A percentile compares a stretch with the other conserved stretches of the same genome.
Evolutionary conservation across 1,139 yeast species (phyloP).

Genomic region (Candida tunisiensis): DNA sequence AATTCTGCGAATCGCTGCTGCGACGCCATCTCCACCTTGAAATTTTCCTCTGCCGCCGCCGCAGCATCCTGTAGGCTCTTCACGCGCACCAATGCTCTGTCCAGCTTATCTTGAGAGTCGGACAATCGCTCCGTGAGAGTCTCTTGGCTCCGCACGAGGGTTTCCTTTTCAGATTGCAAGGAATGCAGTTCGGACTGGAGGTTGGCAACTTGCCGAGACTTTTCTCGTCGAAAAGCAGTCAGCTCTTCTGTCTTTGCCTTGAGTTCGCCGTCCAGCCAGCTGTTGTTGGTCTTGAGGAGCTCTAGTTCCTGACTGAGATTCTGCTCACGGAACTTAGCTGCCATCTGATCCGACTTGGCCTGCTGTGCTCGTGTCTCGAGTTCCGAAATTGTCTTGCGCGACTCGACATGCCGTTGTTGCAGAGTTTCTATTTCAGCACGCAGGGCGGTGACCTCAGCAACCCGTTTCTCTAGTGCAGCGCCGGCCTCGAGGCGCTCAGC

Average conservation of each 20-base stretch:
- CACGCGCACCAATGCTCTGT: constrained; percentile 23
- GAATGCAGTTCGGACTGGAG: constrained; percentile 21
- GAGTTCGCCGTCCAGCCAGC: constrained; percentile 23
- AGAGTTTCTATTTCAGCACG: constrained; percentile 36
- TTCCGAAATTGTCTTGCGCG: constrained; percentile 24
- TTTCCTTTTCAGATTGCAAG: constrained; percentile 19
- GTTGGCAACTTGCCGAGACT: constrained; percentile 12
- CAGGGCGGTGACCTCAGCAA: constrained; percentile 31
- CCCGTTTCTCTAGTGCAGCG: constrained; percentile 27
- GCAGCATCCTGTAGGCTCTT: constrained; percentile 33
- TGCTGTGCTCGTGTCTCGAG: constrained; percentile 23
- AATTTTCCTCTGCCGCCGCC: constrained; percentile 33
- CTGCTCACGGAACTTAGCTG: constrained; percentile 22
- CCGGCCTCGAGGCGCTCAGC: constrained; percentile 24
- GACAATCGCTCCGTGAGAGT: constrained; percentile 17
- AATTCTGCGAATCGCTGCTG: constrained; percentile 49
- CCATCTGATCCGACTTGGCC: constrained; percentile 17
- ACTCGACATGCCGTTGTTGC: constrained; percentile 29
- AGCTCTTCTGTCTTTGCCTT: constrained; percentile 20
- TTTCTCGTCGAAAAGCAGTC: constrained; percentile 21
- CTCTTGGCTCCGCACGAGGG: constrained; percentile 15
- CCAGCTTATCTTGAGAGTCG: constrained; percentile 22
- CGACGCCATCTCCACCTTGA: constrained; percentile 41
- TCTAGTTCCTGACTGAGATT: constrained; percentile 23
- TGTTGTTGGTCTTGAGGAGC: constrained; percentile 19